Evolutionary conservation across 2,329 filamentous ascomycete genomes (phyloP).

Genomic region (Paecilomyces variotii): DNA sequence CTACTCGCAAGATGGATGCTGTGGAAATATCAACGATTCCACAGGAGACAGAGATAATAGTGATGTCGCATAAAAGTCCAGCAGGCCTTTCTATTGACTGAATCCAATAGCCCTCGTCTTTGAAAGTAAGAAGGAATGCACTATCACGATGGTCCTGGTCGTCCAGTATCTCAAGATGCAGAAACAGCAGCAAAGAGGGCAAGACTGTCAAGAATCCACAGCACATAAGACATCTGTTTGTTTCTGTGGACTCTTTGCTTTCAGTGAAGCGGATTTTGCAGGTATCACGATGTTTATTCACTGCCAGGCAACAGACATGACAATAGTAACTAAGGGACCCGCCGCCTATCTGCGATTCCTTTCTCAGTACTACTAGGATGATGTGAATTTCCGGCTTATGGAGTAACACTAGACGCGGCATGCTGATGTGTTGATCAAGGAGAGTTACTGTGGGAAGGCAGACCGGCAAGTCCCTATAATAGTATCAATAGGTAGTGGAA

Average conservation of each 20-base stretch:
- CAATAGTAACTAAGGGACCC: neutral
- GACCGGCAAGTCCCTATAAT: neutral
- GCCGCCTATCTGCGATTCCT: neutral
- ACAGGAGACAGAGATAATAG: neutral
- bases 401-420: neutral
- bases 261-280: neutral
- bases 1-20: neutral
- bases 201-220: neutral
- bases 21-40: neutral
- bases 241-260: neutral
- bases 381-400: neutral
- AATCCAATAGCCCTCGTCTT: no score
- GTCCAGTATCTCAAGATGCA: neutral
- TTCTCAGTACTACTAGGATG: neutral
- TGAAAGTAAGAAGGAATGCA: no score
- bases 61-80: neutral
- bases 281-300: neutral
- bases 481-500: no score
- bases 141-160: no score
- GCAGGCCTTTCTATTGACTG: neutral
- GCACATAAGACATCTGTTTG: neutral
- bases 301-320: neutral
- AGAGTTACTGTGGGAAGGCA: neutral
- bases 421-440: neutral
- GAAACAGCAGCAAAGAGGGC: neutral